These are phyloP conservation scores for Abrus precatorius DNA, from an alignment of 306 rosid species.

Conservation along the genomic window DNA sequence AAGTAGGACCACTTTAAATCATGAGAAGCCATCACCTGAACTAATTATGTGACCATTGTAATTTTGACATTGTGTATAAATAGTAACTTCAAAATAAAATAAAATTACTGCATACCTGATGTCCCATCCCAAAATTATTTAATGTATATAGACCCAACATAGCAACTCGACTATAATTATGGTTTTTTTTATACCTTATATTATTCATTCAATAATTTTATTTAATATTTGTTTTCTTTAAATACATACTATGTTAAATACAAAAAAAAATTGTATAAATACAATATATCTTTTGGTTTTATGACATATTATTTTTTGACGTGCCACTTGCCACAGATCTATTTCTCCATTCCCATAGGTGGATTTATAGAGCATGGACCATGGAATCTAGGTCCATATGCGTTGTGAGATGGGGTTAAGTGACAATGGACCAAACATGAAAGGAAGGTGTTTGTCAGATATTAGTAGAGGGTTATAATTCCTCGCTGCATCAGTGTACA, in stretches of 20 bases:
- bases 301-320: neutral
- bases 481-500: neutral
- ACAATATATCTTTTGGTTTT: no score
- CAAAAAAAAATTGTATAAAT: no score
- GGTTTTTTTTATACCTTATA: neutral
- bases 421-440: conserved; percentile 13
- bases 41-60: neutral
- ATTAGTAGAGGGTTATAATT: neutral
- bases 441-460: neutral
- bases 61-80: neutral
- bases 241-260: no score
- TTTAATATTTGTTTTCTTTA: no score
- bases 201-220: no score
- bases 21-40: neutral
- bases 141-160: neutral
- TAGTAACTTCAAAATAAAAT: neutral
- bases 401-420: neutral
- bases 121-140: neutral
- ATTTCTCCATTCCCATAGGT: neutral
- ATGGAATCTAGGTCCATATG: conserved; percentile 38
- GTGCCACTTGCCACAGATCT: neutral
- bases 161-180: neutral
- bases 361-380: conserved; percentile 1
- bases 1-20: conserved; percentile 3
- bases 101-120: neutral